A percentile compares a stretch with the other conserved stretches of the same genome.
Evolutionary conservation across 2,329 filamentous ascomycete genomes (phyloP).

Genomic region (Colletotrichum sp.): DNA sequence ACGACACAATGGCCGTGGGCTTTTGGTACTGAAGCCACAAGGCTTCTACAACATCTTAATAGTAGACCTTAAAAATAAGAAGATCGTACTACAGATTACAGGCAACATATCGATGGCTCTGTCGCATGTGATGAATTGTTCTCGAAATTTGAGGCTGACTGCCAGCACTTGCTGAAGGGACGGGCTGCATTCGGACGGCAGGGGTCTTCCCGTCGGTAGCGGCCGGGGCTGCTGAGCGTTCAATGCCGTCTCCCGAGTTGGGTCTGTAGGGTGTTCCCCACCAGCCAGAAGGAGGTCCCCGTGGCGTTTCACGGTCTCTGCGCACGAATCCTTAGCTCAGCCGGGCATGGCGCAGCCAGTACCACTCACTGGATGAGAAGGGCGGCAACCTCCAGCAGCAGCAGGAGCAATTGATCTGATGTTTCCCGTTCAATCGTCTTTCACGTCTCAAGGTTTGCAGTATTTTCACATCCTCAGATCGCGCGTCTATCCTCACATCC

Average conservation of each 20-base stretch:
- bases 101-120: background rate
- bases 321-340: slow-evolving; percentile 8
- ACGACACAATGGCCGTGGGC: background rate
- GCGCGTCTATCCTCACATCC: background rate
- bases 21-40: background rate
- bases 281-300: background rate
- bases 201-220: slow-evolving; percentile 6
- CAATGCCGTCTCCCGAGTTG: background rate
- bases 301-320: slow-evolving; percentile 17
- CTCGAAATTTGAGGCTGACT: background rate
- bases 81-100: background rate
- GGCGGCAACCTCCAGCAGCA: background rate
- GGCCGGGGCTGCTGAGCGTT: background rate
- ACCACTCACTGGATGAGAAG: background rate
- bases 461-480: background rate
- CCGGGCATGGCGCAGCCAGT: background rate
- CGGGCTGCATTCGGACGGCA: slow-evolving; percentile 10
- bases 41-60: background rate
- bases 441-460: background rate
- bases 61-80: background rate
- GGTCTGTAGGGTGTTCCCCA: background rate
- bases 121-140: background rate
- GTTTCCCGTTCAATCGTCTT: background rate
- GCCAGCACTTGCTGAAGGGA: background rate
- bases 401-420: slow-evolving; percentile 6